Evolutionary conservation across 164 flowering plant species (phyloP), one percentile per base, ranked within the genome.

Genomic region (Santalum album): DNA sequence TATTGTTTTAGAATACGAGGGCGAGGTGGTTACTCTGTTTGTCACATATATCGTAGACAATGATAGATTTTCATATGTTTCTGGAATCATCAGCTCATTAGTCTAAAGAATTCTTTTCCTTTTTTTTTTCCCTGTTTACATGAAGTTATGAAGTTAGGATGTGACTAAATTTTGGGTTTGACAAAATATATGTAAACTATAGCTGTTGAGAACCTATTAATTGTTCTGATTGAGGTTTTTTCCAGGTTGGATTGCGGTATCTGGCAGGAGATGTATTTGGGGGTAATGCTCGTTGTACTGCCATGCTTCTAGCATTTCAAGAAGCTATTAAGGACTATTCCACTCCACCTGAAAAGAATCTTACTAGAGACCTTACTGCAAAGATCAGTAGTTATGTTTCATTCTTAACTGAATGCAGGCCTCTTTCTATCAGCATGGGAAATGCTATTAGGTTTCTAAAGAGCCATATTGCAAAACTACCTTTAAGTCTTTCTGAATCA

Each of bases 391-490:
- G 87, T 60, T 86, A 76, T 57, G 73, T 90, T 32, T 85, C 95
- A 53, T 90, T 87, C 60, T 62, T 90, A 34, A 86, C 51, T 43
- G 85, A 80, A 51, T 90, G 95, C 66, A 70, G 96, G 49, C 98
- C 96, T 43, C 85, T 90, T 50, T 87, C 98, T 46, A 72, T 90
- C 55, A 90, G 96, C 71, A 90, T 90, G 96, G 98, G 98, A 1
- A 87, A 87, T 69, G 88, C 95, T 38, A 90, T 90, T 44, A 70
- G 81, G 67, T 87, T 80, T 63, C 69, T 90, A 32, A 90, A 90
- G 72, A 76, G 57, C 57, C 73, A 75, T 27, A 81, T 88, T 55
- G 69, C 88, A 6, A 80, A 77, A 57, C 64, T 88, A 66, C 84
- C 95, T 49, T 21, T 77, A 43, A 66, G 70, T 29, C 55, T 86